Base-by-base conservation (phyloP, 768 basidiomycete genomes). In the Russula sp. region DNA sequence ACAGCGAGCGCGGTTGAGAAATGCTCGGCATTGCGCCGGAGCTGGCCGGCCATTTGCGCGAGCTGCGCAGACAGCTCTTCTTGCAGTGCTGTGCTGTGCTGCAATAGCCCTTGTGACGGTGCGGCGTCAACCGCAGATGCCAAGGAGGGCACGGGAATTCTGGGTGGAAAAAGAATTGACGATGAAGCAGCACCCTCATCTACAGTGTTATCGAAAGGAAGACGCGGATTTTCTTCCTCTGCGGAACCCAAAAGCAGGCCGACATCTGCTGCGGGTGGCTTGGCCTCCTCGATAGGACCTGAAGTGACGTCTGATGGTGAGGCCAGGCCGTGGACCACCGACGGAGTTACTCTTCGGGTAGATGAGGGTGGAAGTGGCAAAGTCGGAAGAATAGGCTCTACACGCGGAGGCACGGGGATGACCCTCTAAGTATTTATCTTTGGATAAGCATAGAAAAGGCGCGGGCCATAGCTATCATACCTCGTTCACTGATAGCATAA, bases 41-140 rank as follows among this genome's bases (percentile, higher is more conserved):
- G 84, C 72, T 94, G 92, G 11, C 85, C 79, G 0, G 93, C 92
- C 95, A 98, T 98, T 61, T 84, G 74, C 0, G 85, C 86, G 28
- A 95, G 83, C 70, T 92, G 88, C 10, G 79, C 78, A 0, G 89
- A 81, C 53, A 95, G 83, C 26, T 90, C 84, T 57, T 91, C 83
- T 28, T 95, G 93, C 2, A 89, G 75, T 0, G 81, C 79, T 9
- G 49, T 64, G 22, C 60, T 30, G 42, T 61, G 28, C 32, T 34
- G 60, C 42, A 61, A 36, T 9, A 54, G 18, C 2, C 32, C 60
- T 61, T 54, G 40, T 6, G 50, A 16, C n/a, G 59, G 24, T 13
- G 51, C 16, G 26, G 38, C 40, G 2, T 61, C 51, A 18, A 28
- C 7, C 8, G 38, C 11, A 36, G 51, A 3, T 60, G 38, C 50